Percentiles rank a stretch among this genome's conserved stretches.
Conservation (phyloP, 2,329 filamentous ascomycete genomes). For the Talaromyces sp. region DNA sequence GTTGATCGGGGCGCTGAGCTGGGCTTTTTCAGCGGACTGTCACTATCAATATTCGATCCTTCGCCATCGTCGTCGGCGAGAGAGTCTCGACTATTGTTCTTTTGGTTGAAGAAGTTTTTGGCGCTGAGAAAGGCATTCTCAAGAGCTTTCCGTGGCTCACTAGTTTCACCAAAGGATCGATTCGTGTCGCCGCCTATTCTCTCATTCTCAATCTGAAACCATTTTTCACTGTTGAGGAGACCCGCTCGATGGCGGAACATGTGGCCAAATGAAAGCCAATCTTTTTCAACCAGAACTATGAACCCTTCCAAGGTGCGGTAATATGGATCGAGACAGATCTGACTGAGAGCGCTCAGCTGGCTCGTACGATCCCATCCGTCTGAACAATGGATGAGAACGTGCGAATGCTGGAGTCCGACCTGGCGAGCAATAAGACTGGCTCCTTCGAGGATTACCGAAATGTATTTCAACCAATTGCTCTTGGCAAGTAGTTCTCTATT, state of each 20-base stretch:
- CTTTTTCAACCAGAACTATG: slow-evolving; percentile 91
- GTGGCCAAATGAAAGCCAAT: slow-evolving; percentile 96
- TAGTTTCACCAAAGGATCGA: slow-evolving; percentile 41
- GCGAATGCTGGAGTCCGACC: slow-evolving; percentile 87
- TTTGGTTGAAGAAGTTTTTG: slow-evolving; percentile 85
- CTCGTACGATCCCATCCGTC: slow-evolving; percentile 98
- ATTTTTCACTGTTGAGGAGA: slow-evolving; percentile 84
- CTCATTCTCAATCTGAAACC: slow-evolving; percentile 88
- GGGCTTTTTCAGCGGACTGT: slow-evolving; percentile 41
- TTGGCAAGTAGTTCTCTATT: slow-evolving; percentile 76
- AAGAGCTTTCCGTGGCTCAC: slow-evolving; percentile 66
- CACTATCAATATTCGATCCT: slow-evolving; percentile 49
- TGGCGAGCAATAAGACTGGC: slow-evolving; percentile 80
- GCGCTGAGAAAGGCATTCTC: slow-evolving; percentile 83
- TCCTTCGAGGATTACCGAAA: slow-evolving; percentile 78
- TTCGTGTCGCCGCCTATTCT: slow-evolving; percentile 57
- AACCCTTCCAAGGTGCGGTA: slow-evolving; percentile 93
- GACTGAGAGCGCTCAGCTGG: slow-evolving; percentile 85
- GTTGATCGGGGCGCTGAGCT: slow-evolving; percentile 34
- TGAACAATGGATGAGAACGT: slow-evolving; percentile 95
- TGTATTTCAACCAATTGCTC: slow-evolving; percentile 90
- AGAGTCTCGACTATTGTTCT: slow-evolving; percentile 64
- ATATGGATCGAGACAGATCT: slow-evolving; percentile 93
- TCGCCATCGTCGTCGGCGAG: slow-evolving; percentile 62
- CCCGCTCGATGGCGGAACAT: slow-evolving; percentile 95